Conservation (phyloP, 2,329 filamentous ascomycete species). For the Pseudogymnoascus sp. region DNA sequence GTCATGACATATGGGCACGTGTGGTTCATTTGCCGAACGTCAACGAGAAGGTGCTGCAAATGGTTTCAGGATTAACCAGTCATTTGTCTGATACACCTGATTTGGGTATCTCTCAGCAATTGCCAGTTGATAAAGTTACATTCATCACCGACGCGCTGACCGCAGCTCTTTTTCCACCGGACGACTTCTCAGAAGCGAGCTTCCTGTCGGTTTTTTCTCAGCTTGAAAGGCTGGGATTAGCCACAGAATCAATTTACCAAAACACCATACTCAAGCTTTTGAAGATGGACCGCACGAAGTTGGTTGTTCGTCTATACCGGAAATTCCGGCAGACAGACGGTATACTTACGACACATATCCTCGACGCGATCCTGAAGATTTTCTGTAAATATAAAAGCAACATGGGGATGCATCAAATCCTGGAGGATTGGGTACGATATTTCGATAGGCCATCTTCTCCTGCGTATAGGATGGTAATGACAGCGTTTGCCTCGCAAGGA, state of each 20-base stretch:
- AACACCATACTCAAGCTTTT: slow-evolving; percentile 18
- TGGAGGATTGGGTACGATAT: slow-evolving; percentile 31
- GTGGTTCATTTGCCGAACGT: neutral
- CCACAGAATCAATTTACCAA: slow-evolving; percentile 15
- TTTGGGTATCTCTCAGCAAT: neutral
- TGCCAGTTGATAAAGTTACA: neutral
- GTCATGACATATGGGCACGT: neutral
- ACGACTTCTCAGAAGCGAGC: neutral
- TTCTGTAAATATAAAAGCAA: slow-evolving; percentile 27
- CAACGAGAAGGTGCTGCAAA: neutral
- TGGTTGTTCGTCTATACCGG: slow-evolving; percentile 22
- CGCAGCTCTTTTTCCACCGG: neutral
- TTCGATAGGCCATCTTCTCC: slow-evolving; percentile 23
- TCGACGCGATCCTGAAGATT: slow-evolving; percentile 27
- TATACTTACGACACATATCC: slow-evolving; percentile 16
- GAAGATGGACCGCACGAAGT: slow-evolving; percentile 14
- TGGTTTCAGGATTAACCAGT: neutral
- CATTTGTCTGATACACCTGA: neutral
- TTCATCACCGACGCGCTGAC: neutral
- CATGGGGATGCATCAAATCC: slow-evolving; percentile 30
- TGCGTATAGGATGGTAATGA: slow-evolving; percentile 30
- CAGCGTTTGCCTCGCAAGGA: slow-evolving; percentile 38
- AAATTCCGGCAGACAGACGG: slow-evolving; percentile 13
- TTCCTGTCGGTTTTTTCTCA: neutral
- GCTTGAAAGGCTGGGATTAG: neutral